These are phyloP conservation scores for Epichloe brachyelytri DNA, from an alignment of 2,329 filamentous ascomycete genomes.

Conservation along the genomic window DNA sequence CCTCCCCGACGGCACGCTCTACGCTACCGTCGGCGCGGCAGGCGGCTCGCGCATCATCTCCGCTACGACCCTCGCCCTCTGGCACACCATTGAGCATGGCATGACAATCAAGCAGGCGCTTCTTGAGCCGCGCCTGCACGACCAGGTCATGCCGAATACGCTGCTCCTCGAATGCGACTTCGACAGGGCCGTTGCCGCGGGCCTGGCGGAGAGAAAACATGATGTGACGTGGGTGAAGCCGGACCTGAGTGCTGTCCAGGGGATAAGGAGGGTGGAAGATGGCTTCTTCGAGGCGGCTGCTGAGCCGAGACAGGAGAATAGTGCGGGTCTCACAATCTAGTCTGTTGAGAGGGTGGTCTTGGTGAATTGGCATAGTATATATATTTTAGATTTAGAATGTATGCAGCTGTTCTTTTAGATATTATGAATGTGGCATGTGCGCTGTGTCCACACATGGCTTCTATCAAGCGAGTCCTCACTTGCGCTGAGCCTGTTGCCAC, in stretches of 20 bases:
- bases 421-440: too few species aligned
- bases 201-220: conserved; percentile 52
- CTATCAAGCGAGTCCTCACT: too few species aligned
- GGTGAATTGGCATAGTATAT: too few species aligned
- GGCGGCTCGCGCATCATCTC: conserved; percentile 79
- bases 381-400: too few species aligned
- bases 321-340: conserved; percentile 45
- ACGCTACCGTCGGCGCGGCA: conserved; percentile 60
- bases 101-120: conserved; percentile 51
- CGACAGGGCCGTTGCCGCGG: conserved; percentile 49
- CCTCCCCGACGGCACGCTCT: conserved; percentile 47
- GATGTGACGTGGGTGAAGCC: conserved; percentile 56
- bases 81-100: conserved; percentile 55
- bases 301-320: conserved; percentile 62
- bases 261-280: conserved; percentile 43
- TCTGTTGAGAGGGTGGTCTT: not conserved
- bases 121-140: conserved; percentile 57
- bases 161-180: conserved; percentile 57
- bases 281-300: conserved; percentile 66
- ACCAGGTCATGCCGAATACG: conserved; percentile 65
- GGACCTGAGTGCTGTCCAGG: conserved; percentile 58
- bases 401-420: too few species aligned
- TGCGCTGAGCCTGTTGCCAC: too few species aligned
- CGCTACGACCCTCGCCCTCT: conserved; percentile 59
- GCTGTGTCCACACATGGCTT: too few species aligned